Evolutionary conservation across 495 filamentous ascomycete genomes (phyloP), one percentile per base, ranked within the genome.

Genomic region (Talaromyces adpressus): DNA sequence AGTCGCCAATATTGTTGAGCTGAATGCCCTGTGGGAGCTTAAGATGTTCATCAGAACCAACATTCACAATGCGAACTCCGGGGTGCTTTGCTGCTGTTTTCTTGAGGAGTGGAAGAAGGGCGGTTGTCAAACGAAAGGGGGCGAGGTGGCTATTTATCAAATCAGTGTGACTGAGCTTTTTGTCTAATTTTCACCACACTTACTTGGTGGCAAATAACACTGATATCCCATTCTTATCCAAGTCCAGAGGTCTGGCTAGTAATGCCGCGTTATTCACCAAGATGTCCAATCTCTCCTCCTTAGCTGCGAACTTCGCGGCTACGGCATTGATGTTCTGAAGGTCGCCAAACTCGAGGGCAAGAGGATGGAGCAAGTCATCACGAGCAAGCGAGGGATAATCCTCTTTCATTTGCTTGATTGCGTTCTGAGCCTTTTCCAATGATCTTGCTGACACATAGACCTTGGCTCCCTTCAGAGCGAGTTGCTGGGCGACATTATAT

Each of bases 361-460:
- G 3, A 34, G 29, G 29, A 29, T 23, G 27, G 3, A 57, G 22
- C n/a, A 57, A 29, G 9, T 57, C 22, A 32, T 34, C 54, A 27
- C 16, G 14, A 29, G 54, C 29, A 34, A 57, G 23, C 22, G 8
- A 27, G 2, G 64, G 41, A 23, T 58, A 29, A 6, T 57, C 39
- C 0, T 64, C 25, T 41, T 71, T 68, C 39, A 82, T 79, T 2
- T 66, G 45, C 8, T 62, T 23, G 7, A 84, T 80, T 9, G 73
- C 74, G 6, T 41, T 29, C n/a, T 65, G 56, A n/a, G 75, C 76
- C 16, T 75, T 75, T 3, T 67, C 53, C 57, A 69, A 61, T 2
- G 75, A 77, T 12, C 82, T 74, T 34, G 71, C 75, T 5, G 74
- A 73, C 5, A 84, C 70, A 67, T 82, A 81, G 1, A 84, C 72